A percentile compares a stretch with the other conserved stretches of the same genome.
These are phyloP conservation scores for Saksenaea oblongispora DNA, from an alignment of 371 early-diverging fungal species.

Conservation along the genomic window DNA sequence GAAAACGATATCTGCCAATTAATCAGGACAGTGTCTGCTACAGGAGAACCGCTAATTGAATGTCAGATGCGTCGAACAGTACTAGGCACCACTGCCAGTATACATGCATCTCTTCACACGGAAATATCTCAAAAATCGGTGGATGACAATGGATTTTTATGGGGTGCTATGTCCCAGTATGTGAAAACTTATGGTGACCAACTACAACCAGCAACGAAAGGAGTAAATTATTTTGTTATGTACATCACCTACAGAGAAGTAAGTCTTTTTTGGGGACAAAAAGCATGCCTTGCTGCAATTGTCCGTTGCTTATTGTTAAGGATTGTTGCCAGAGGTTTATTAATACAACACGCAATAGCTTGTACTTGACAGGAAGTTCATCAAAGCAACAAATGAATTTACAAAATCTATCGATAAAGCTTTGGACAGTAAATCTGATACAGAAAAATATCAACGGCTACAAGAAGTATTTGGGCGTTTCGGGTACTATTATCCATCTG, in stretches of 20 bases:
- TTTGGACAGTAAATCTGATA: not conserved
- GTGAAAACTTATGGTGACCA: not conserved
- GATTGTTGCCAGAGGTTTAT: not conserved
- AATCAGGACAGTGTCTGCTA: not conserved
- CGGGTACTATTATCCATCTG: not conserved
- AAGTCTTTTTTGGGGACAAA: not conserved
- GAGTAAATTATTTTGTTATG: not conserved
- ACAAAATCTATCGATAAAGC: not conserved
- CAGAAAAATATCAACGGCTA: not conserved
- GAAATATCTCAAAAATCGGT: not conserved
- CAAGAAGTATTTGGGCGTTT: not conserved
- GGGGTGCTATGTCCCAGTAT: not conserved
- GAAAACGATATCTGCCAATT: not conserved
- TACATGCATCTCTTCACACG: not conserved
- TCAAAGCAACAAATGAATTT: not conserved
- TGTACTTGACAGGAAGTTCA: not conserved
- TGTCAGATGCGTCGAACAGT: not conserved
- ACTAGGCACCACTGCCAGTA: not conserved
- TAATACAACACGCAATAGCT: not conserved
- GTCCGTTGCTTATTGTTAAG: not conserved
- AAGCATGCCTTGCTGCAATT: too few species aligned
- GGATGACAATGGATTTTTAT: not conserved
- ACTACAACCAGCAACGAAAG: not conserved
- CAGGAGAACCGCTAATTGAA: not conserved
- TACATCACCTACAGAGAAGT: not conserved